A percentile compares a stretch with the other conserved stretches of the same genome.
phyloP scores from a whole-genome alignment of 805 yeast genomes.

The Candida loeiensis region DNA sequence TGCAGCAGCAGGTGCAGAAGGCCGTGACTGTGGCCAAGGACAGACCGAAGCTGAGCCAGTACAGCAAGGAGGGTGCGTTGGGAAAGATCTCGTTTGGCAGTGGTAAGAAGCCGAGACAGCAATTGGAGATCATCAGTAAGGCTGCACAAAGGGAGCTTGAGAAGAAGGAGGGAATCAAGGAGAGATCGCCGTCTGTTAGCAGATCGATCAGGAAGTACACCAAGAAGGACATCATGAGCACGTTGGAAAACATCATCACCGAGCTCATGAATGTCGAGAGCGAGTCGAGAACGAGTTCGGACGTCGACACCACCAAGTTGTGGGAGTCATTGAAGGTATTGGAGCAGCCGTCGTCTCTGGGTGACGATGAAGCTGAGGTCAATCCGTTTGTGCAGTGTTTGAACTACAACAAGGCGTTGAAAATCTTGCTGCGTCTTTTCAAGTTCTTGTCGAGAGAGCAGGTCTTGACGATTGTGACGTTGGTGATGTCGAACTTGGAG shows the following conservation, averaged over 20 bases:
- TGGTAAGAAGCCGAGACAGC: conserved; percentile 85
- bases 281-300: conserved; percentile 33
- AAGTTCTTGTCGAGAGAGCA: conserved; percentile 76
- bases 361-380: conserved; percentile 45
- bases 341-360: conserved; percentile 55
- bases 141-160: conserved; percentile 47
- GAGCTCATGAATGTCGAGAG: conserved; percentile 79
- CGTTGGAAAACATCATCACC: conserved; percentile 75
- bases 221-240: conserved; percentile 50
- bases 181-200: conserved; percentile 28
- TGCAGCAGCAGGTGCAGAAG: conserved; percentile 96
- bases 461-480: conserved; percentile 69
- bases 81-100: conserved; percentile 80
- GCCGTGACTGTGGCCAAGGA: conserved; percentile 95
- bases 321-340: conserved; percentile 79
- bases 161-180: conserved; percentile 24
- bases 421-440: conserved; percentile 83
- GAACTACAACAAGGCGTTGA: conserved; percentile 82
- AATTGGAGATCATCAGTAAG: conserved; percentile 59
- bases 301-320: conserved; percentile 42
- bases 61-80: conserved; percentile 78
- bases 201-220: conserved; percentile 30
- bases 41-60: conserved; percentile 63
- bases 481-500: conserved; percentile 75
- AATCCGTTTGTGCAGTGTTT: conserved; percentile 83